Conservation (phyloP, 225 moss, liverwort and hornwort species). For the Anthoceros angustus region DNA sequence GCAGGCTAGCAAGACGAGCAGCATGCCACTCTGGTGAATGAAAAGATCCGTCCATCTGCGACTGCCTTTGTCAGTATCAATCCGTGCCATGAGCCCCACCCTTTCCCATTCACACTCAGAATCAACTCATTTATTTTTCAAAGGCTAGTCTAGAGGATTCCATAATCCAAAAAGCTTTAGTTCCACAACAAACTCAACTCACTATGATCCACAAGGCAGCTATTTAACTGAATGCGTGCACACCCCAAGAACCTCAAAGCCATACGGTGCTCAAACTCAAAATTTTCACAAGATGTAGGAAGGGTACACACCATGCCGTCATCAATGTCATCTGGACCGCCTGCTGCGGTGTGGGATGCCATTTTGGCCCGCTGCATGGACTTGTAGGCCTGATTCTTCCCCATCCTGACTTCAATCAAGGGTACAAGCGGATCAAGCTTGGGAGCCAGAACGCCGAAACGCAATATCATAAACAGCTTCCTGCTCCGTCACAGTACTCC, state of each 20-base stretch:
- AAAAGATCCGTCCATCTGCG: slow-evolving; percentile 99
- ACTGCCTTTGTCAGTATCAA: slow-evolving; percentile 97
- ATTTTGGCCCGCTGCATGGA: slow-evolving; percentile 99
- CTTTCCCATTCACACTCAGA: neutral
- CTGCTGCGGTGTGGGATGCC: slow-evolving; percentile 87
- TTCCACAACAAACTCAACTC: too few species aligned
- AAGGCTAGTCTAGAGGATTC: neutral
- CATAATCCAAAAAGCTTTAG: too few species aligned
- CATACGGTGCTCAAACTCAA: too few species aligned
- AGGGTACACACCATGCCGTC: slow-evolving; percentile 99
- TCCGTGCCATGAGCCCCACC: slow-evolving; percentile 25
- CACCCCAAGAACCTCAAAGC: too few species aligned
- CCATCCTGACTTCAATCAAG: slow-evolving; percentile 31
- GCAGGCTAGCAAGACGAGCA: slow-evolving; percentile 98
- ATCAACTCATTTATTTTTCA: neutral
- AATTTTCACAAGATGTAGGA: slow-evolving; percentile 22
- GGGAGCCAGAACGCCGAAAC: too few species aligned
- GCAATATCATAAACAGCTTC: too few species aligned
- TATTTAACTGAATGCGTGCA: too few species aligned
- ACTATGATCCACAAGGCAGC: too few species aligned
- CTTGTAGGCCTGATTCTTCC: slow-evolving; percentile 99
- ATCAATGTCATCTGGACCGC: slow-evolving; percentile 94
- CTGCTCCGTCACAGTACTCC: too few species aligned
- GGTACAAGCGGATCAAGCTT: too few species aligned
- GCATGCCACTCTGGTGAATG: slow-evolving; percentile 99